Conservation (phyloP, 2,329 filamentous ascomycete genomes). For the Monilinia laxa region DNA sequence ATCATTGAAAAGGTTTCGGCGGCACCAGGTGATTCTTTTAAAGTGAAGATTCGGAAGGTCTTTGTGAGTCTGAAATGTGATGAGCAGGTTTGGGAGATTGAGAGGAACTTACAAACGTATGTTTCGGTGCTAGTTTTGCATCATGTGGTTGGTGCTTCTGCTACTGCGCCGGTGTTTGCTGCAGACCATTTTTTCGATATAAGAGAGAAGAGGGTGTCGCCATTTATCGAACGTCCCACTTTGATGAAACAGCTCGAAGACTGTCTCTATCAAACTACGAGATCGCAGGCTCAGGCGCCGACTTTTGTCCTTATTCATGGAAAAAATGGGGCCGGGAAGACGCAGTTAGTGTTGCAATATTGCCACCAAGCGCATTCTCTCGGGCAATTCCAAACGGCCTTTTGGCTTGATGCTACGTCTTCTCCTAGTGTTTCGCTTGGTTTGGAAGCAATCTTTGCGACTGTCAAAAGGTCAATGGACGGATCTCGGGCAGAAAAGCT, state of each 20-base stretch:
- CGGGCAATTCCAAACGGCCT: constrained; percentile 26
- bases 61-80: constrained; percentile 30
- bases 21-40: constrained; percentile 26
- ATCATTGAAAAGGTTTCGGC: constrained; percentile 27
- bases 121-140: constrained; percentile 31
- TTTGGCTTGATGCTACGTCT: constrained; percentile 28
- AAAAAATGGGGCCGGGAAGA: constrained; percentile 26
- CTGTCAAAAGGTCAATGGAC: constrained; percentile 25
- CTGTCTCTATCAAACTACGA: constrained; percentile 22
- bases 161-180: constrained; percentile 6
- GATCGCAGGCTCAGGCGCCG: constrained; percentile 24
- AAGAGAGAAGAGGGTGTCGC: constrained; percentile 23
- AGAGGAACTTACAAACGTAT: constrained; percentile 31
- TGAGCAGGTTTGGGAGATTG: constrained; percentile 29
- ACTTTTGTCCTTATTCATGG: constrained; percentile 25
- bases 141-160: constrained; percentile 29
- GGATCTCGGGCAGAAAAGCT: constrained; percentile 27
- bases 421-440: constrained; percentile 26
- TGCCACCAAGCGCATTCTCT: constrained; percentile 25
- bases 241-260: constrained; percentile 26
- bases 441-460: constrained; percentile 28
- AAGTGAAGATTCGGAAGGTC: constrained; percentile 29
- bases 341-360: constrained; percentile 28
- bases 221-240: constrained; percentile 23
- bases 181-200: constrained; percentile 29